Conservation (phyloP, 2,329 filamentous ascomycete genomes). For the Pestalotiopsis sp. region DNA sequence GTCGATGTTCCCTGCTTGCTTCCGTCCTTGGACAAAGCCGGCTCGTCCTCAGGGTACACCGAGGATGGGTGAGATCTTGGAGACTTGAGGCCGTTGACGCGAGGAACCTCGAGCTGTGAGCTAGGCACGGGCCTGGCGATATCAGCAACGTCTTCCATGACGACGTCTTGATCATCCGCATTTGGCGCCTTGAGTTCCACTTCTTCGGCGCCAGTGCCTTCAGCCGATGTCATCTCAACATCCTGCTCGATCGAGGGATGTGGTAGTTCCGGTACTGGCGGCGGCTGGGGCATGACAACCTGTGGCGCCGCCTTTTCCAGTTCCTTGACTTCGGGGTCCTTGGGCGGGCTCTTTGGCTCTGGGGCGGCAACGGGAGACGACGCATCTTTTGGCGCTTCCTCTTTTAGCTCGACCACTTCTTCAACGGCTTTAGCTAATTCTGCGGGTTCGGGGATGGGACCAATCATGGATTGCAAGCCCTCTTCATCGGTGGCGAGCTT, state of each 20-base stretch:
- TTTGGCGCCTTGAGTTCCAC: conserved; percentile 12
- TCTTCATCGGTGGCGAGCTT: conserved; percentile 49
- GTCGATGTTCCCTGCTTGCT: conserved; percentile 41
- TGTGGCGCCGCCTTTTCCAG: conserved; percentile 22
- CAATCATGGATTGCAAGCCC: conserved; percentile 45
- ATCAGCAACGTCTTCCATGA: conserved; percentile 38
- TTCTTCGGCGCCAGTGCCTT: conserved; percentile 9
- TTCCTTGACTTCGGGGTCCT: conserved; percentile 11
- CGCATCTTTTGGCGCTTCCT: conserved; percentile 22
- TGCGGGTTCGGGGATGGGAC: conserved; percentile 39
- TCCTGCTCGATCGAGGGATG: conserved; percentile 32
- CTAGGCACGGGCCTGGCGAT: conserved; percentile 20
- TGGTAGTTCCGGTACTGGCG: conserved; percentile 21
- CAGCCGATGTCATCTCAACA: conserved; percentile 20
- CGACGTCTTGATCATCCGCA: conserved; percentile 32
- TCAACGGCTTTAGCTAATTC: conserved; percentile 19
- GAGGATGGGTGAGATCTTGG: conserved; percentile 22
- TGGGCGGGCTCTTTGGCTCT: neutral
- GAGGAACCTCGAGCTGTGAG: conserved; percentile 17
- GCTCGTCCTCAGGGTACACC: conserved; percentile 28
- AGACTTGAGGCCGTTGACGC: conserved; percentile 14
- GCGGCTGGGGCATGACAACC: conserved; percentile 6
- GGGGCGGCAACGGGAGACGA: conserved; percentile 17
- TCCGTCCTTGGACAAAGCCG: conserved; percentile 24
- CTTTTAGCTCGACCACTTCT: conserved; percentile 15